A percentile compares a stretch with the other conserved stretches of the same genome.
These are phyloP conservation scores for Pseudogymnoascus sp. DNA, from an alignment of 2,329 filamentous ascomycete genomes.

Conservation along the genomic window DNA sequence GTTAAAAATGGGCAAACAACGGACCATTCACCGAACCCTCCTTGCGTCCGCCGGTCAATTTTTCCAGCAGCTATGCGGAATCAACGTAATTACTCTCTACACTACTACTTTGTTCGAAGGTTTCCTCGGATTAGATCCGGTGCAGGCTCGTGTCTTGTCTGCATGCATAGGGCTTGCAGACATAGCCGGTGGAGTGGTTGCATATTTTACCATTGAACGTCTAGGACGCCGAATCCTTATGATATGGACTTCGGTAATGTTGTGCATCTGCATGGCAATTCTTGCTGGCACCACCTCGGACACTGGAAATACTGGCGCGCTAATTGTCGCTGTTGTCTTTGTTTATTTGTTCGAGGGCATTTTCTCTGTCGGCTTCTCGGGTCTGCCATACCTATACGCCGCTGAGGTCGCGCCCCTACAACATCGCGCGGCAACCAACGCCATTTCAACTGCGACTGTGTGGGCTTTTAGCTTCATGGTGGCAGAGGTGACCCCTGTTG, in stretches of 20 bases:
- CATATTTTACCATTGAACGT: conserved; percentile 11
- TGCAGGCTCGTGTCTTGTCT: neutral
- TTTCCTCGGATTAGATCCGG: conserved; percentile 2
- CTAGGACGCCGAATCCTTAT: conserved; percentile 10
- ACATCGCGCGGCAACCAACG: conserved; percentile 9
- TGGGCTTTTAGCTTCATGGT: conserved; percentile 16
- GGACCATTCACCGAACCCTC: neutral
- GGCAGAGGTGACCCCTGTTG: conserved; percentile 13
- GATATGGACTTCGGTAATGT: neutral
- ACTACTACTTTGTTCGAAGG: conserved; percentile 4
- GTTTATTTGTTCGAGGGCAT: conserved; percentile 54
- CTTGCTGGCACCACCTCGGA: conserved; percentile 44
- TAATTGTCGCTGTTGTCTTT: conserved; percentile 39
- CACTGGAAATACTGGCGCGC: conserved; percentile 31
- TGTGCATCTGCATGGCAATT: conserved; percentile 57
- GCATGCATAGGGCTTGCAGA: conserved; percentile 46
- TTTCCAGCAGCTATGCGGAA: conserved; percentile 43
- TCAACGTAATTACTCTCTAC: conserved; percentile 25
- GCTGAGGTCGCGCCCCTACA: conserved; percentile 13
- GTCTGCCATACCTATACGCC: conserved; percentile 13
- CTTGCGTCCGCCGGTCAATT: conserved; percentile 1
- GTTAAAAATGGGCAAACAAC: neutral
- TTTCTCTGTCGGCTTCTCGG: conserved; percentile 18
- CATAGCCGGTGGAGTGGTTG: conserved; percentile 37
- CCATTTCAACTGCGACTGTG: conserved; percentile 11